Conservation (phyloP, 352 stramenopile genomes). For the Pythium volutum region DNA sequence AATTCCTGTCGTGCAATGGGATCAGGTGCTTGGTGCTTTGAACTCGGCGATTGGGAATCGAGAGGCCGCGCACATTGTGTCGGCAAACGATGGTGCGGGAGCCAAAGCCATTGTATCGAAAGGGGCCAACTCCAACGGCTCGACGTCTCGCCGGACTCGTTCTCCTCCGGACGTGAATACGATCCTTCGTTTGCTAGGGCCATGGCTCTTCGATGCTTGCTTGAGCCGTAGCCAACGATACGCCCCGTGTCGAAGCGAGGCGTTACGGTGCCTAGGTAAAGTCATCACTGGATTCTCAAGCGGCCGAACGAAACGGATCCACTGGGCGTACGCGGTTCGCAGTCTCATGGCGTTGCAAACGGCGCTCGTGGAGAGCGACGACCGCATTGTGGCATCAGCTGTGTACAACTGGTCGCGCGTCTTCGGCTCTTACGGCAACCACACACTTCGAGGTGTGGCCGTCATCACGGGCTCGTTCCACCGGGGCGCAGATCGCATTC, state of each 20-base stretch:
- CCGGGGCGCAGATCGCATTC: slow-evolving; percentile 72
- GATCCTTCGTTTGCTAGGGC: slow-evolving; percentile 70
- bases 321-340: slow-evolving; percentile 81
- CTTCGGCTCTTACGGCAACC: slow-evolving; percentile 77
- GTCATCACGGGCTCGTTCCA: slow-evolving; percentile 79
- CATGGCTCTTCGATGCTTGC: slow-evolving; percentile 85
- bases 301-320: slow-evolving; percentile 74
- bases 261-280: slow-evolving; percentile 71
- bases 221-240: slow-evolving; percentile 71
- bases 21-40: slow-evolving; percentile 64
- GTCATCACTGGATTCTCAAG: slow-evolving; percentile 65
- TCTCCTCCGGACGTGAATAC: slow-evolving; percentile 85
- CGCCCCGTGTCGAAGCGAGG: slow-evolving; percentile 67
- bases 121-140: slow-evolving; percentile 10
- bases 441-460: slow-evolving; percentile 75
- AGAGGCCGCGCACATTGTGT: slow-evolving; percentile 22
- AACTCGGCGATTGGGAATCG: slow-evolving; percentile 37
- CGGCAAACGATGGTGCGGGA: slow-evolving; percentile 33
- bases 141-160: slow-evolving; percentile 33
- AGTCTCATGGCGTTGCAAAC: slow-evolving; percentile 81
- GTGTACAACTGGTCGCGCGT: slow-evolving; percentile 86
- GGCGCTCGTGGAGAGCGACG: slow-evolving; percentile 75
- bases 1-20: slow-evolving; percentile 66
- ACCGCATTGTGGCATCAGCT: slow-evolving; percentile 72
- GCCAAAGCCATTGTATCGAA: slow-evolving; percentile 9